Evolutionary conservation across 805 yeast genomes (phyloP), one percentile per base, ranked within the genome.

Genomic region (Sugiyamaella americana): DNA sequence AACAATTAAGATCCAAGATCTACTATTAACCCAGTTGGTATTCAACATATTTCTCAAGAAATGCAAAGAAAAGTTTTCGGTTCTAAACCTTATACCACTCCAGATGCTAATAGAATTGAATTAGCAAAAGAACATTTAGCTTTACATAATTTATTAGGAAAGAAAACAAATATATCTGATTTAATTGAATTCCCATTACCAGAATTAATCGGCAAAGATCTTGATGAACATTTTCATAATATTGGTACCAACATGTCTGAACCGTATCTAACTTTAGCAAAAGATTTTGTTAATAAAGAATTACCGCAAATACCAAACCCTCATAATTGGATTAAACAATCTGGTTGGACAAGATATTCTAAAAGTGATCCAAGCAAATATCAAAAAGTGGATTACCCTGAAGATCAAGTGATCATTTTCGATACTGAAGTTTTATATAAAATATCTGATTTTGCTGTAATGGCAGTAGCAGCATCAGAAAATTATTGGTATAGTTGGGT

Each of bases 401-500:
- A 67, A 2, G 97, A 86, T 48, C 73, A 79, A 37, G 78, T 76
- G 2, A 58, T 93, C 10, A 88, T 84, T 0, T 91, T 91, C 62
- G 99, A 93, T 64, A 89, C 87, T 8, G 99, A 93, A 62, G 86
- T 83, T 0, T 61, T 89, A 58, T 89, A 87, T 65, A 82, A 86
- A 54, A 64, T 78, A 1, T 78, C 93, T 0, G 75, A 74, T 2
- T 89, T 79, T 59, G 82, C 98, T 0, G 78, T 84, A 0, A 60
- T 93, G 64, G 96, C 96, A 1, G 76, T 85, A 0, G 95, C 96
- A 8, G 80, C 74, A 1, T 79, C 96, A 0, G 61, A 72, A 0
- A 69, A 73, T 6, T 95, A 96, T 0, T 88, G 97, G 95, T 93
- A 89, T 59, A 80, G 82, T 0, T 93, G 99, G 99, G 80, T 87